These are phyloP conservation scores for Coprinopsis sp. DNA, from an alignment of 768 basidiomycete genomes.

Conservation along the genomic window DNA sequence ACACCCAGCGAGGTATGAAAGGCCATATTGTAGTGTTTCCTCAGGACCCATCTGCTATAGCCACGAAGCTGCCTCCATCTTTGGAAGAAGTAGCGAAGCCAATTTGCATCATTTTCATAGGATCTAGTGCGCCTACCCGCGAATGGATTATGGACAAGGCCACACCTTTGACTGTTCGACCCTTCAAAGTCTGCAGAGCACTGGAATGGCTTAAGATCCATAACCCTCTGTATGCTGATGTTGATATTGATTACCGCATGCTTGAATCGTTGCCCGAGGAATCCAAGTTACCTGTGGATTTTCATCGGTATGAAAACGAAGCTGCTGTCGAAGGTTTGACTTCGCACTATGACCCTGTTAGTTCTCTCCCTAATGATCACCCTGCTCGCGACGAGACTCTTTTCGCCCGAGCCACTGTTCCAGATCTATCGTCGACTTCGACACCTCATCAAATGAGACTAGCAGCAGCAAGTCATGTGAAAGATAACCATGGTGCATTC, in stretches of 20 bases:
- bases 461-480: constrained; percentile 30
- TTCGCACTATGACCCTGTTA: constrained; percentile 8
- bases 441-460: constrained; percentile 23
- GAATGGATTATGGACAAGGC: constrained; percentile 31
- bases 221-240: constrained; percentile 30
- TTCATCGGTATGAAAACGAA: constrained; percentile 20
- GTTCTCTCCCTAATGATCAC: not conserved
- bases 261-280: constrained; percentile 17
- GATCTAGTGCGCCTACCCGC: constrained; percentile 19
- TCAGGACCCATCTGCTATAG: constrained; percentile 26
- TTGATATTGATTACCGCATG: constrained; percentile 19
- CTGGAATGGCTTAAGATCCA: constrained; percentile 32
- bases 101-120: constrained; percentile 39
- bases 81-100: constrained; percentile 29
- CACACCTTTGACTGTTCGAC: constrained; percentile 28
- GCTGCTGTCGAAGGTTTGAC: constrained; percentile 5
- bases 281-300: constrained; percentile 21
- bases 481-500: constrained; percentile 19
- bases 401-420: constrained; percentile 24
- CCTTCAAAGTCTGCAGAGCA: constrained; percentile 27
- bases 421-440: constrained; percentile 26
- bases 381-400: not conserved
- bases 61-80: constrained; percentile 28
- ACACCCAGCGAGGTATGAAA: constrained; percentile 26
- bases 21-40: constrained; percentile 41